Conservation (phyloP, 768 basidiomycete species). For the Pleurotus tuoliensis region DNA sequence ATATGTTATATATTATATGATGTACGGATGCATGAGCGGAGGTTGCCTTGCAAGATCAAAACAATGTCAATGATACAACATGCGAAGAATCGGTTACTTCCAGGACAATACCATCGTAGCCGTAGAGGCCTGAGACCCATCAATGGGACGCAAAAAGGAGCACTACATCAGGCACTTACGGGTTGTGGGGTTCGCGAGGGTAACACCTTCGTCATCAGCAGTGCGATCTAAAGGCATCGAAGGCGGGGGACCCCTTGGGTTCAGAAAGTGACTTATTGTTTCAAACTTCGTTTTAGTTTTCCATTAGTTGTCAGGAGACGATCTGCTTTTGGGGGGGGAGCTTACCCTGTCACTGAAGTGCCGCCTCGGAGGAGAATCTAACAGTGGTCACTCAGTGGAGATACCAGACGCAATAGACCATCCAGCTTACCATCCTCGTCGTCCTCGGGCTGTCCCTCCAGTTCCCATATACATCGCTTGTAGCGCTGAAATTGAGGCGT, state of each 20-base stretch:
- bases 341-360: slow-evolving; percentile 67
- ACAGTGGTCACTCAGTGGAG: neutral
- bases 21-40: neutral
- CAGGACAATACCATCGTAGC: slow-evolving; percentile 78
- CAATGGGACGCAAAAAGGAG: slow-evolving; percentile 27
- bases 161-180: slow-evolving; percentile 45
- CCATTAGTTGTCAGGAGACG: neutral
- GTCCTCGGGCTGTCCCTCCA: slow-evolving; percentile 76
- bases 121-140: slow-evolving; percentile 30
- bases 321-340: neutral
- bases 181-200: slow-evolving; percentile 62
- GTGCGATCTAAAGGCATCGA: slow-evolving; percentile 81
- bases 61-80: slow-evolving; percentile 68
- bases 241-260: slow-evolving; percentile 68
- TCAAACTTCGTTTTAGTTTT: slow-evolving; percentile 49
- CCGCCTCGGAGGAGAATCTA: slow-evolving; percentile 74
- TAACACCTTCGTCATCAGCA: slow-evolving; percentile 69
- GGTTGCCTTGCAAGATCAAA: slow-evolving; percentile 31
- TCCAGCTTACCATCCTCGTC: slow-evolving; percentile 66
- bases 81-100: slow-evolving; percentile 79
- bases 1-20: neutral
- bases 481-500: slow-evolving; percentile 87
- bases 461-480: slow-evolving; percentile 88
- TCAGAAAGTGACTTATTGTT: slow-evolving; percentile 73
- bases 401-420: slow-evolving; percentile 6